These are phyloP conservation scores for Chlamydomonas incerta DNA, from an alignment of 139 green algal genomes.

Conservation along the genomic window DNA sequence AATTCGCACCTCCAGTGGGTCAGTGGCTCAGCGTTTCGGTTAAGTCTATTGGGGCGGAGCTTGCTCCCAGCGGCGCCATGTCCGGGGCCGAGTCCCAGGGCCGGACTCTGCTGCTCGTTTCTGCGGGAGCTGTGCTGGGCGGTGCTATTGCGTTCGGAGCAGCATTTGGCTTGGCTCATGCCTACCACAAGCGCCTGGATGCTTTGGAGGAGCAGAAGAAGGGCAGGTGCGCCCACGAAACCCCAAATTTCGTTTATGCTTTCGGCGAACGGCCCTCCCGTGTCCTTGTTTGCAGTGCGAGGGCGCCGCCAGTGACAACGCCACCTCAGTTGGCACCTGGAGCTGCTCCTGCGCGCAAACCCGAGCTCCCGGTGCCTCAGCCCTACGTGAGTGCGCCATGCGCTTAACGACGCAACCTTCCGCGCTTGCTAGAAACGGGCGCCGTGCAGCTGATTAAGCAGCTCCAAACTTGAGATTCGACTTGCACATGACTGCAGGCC, in stretches of 20 bases:
- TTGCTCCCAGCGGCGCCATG: background rate
- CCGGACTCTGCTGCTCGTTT: conserved; percentile 42
- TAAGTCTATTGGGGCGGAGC: background rate
- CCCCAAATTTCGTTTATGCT: no score
- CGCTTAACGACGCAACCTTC: no score
- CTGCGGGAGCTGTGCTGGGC: conserved; percentile 58
- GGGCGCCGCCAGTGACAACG: no score
- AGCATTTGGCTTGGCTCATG: conserved; percentile 44
- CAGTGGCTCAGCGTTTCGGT: no score
- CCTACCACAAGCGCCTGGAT: conserved; percentile 44
- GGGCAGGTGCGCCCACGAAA: background rate
- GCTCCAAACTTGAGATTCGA: no score
- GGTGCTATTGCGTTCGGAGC: conserved; percentile 57
- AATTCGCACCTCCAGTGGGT: no score
- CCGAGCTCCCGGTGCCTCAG: background rate
- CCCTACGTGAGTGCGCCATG: no score
- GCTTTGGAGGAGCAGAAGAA: conserved; percentile 3
- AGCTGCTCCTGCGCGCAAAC: background rate
- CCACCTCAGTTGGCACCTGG: background rate
- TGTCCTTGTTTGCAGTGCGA: no score
- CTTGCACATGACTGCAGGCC: no score
- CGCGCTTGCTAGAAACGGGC: no score
- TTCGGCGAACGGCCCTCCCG: no score
- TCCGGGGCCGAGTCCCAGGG: conserved; percentile 33
- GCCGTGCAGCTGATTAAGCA: no score